Percentiles rank a stretch among this genome's conserved stretches.
phyloP scores from a whole-genome alignment of 768 basidiomycete species.

The Leccinum barrowsii region DNA sequence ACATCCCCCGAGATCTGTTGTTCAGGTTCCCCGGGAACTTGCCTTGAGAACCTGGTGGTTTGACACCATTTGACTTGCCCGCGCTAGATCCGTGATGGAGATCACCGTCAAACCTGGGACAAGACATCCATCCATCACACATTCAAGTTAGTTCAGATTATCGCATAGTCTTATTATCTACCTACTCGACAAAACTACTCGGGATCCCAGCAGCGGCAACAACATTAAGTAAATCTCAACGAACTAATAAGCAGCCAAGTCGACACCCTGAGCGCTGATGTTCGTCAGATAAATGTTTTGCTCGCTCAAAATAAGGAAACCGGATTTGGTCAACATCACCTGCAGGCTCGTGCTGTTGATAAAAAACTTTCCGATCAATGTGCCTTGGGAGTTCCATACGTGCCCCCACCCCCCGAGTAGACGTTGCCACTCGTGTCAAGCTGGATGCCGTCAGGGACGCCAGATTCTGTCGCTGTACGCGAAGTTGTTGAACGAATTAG shows the following conservation, averaged over 20 bases:
- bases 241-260: conserved; percentile 1
- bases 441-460: conserved; percentile 63
- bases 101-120: too few relatives aligned
- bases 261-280: conserved; percentile 29
- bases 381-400: conserved; percentile 52
- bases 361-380: conserved; percentile 34
- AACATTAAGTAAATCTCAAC: not conserved
- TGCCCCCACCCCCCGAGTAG: conserved; percentile 48
- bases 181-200: too few relatives aligned
- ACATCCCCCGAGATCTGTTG: not conserved
- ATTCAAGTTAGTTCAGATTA: not conserved
- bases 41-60: too few relatives aligned
- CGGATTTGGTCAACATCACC: conserved; percentile 37
- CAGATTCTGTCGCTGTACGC: conserved; percentile 55
- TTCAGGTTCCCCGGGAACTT: too few relatives aligned
- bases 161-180: not conserved
- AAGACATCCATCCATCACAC: not conserved
- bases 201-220: too few relatives aligned
- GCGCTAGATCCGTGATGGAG: not conserved
- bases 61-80: too few relatives aligned
- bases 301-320: conserved; percentile 38
- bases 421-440: conserved; percentile 63
- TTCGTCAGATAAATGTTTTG: conserved; percentile 36
- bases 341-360: conserved; percentile 29
- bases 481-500: conserved; percentile 55